Conservation (phyloP, 352 stramenopile species). For the Globisporangium orthogonon region DNA sequence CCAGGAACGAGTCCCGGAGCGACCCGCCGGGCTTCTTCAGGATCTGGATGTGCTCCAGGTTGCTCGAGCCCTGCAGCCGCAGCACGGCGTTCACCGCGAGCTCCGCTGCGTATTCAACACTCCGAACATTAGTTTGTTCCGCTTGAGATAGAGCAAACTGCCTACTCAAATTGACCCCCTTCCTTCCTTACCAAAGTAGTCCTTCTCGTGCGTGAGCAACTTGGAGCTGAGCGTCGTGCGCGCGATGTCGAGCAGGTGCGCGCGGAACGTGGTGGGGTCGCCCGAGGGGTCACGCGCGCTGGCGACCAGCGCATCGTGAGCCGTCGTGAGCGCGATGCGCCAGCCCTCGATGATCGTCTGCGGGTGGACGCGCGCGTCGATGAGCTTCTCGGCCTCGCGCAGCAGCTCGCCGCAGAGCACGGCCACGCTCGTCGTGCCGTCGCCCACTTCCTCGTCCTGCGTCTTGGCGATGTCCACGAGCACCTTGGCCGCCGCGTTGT, state of each 20-base stretch:
- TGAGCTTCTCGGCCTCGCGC: slow-evolving; percentile 95
- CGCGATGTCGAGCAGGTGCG: slow-evolving; percentile 97
- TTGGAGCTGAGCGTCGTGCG: slow-evolving; percentile 98
- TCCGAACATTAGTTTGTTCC: too few species aligned
- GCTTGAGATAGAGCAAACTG: not conserved
- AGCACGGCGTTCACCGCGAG: slow-evolving; percentile 96
- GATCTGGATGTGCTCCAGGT: slow-evolving; percentile 99
- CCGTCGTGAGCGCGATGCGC: slow-evolving; percentile 90
- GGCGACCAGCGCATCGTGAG: slow-evolving; percentile 86
- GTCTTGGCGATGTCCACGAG: slow-evolving; percentile 99
- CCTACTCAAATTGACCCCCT: not conserved
- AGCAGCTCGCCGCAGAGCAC: slow-evolving; percentile 97
- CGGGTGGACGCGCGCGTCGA: slow-evolving; percentile 95
- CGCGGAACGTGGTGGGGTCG: slow-evolving; percentile 85
- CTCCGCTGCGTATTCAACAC: slow-evolving; percentile 28
- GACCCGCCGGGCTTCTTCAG: slow-evolving; percentile 97
- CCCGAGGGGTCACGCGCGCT: slow-evolving; percentile 78
- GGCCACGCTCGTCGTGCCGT: slow-evolving; percentile 97
- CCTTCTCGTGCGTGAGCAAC: slow-evolving; percentile 97
- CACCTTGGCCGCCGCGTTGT: slow-evolving; percentile 98
- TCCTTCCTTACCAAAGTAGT: slow-evolving; percentile 88
- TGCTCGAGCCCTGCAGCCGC: slow-evolving; percentile 91
- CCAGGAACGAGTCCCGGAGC: slow-evolving; percentile 96
- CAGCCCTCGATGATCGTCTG: slow-evolving; percentile 99
- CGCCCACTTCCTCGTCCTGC: slow-evolving; percentile 98